Evolutionary conservation across 352 stramenopile genomes (phyloP), one percentile per base, ranked within the genome.

Genomic region (Plasmopara viticola): DNA sequence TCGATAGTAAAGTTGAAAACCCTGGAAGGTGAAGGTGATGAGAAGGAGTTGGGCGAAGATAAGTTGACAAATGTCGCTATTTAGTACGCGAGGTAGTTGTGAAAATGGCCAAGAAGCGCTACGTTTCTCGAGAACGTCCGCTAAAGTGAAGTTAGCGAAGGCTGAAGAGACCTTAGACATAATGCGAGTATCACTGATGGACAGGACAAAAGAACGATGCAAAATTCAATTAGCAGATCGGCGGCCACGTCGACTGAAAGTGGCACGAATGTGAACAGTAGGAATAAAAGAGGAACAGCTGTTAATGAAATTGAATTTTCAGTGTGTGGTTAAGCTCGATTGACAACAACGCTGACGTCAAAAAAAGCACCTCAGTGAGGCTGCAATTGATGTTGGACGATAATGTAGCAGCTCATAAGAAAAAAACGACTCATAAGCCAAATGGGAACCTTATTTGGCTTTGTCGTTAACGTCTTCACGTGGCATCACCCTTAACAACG

Each of bases 21-120:
- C 5, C 53, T 56, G 25, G 57, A 62, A 14, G 41, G 53, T 10
- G 41, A 38, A 1, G 60, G 15, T 7, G 48, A 63, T 8, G 70
- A 81, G 5, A 70, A 87, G 6, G 78, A 87, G 57, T 86, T 88
- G 18, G 72, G 56, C 17, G 80, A 90, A 14, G 63, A 74, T n/a
- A 78, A 48, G 68, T 94, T 25, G 74, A 90, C 4, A 72, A 80
- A 18, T 78, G 76, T 34, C 79, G 82, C 29, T 62, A 68, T 17
- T 42, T 61, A 18, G 71, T 94, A 41, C 79, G 74, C 25, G 58
- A 78, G 10, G 60, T 64, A 15, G 91, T 94, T 58, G 72, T 93
- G 28, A 77, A 94, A 39, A 93, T 93, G 82, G 81, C 81, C 56
- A 95, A 95, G 64, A 88, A 88, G 60, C 74, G 84, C 43, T 93